Conservation (phyloP, 805 yeast genomes). For the Starmerella bombicola region DNA sequence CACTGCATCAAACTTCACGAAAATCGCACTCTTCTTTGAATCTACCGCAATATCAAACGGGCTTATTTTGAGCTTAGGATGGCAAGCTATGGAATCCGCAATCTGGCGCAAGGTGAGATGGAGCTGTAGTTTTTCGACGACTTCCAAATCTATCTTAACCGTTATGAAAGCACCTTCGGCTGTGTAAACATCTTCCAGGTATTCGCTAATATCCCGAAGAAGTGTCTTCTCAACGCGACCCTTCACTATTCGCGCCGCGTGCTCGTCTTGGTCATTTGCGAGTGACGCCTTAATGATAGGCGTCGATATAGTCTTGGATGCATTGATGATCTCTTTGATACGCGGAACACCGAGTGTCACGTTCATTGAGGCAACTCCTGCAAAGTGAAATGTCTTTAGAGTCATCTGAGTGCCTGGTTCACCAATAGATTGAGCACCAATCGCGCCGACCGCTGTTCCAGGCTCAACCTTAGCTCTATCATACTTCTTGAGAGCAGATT, state of each 20-base stretch:
- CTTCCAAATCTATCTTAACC: conserved; percentile 66
- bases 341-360: conserved; percentile 99
- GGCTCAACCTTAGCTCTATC: conserved; percentile 90
- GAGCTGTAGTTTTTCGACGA: conserved; percentile 80
- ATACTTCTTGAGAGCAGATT: conserved; percentile 69
- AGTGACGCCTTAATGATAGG: conserved; percentile 91
- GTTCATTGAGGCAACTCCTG: conserved; percentile 99
- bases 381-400: conserved; percentile 90
- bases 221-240: conserved; percentile 92
- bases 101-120: conserved; percentile 80
- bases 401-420: conserved; percentile 99
- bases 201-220: conserved; percentile 72
- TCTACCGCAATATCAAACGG: conserved; percentile 56
- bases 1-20: conserved; percentile 18
- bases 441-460: conserved; percentile 98
- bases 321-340: conserved; percentile 95
- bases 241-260: conserved; percentile 96
- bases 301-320: conserved; percentile 86
- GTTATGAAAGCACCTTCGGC: conserved; percentile 66
- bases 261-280: conserved; percentile 86
- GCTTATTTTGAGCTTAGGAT: conserved; percentile 80
- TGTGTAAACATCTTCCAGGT: conserved; percentile 86
- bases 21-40: conserved; percentile 47
- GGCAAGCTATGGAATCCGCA: conserved; percentile 64
- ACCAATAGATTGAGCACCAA: conserved; percentile 98